Evolutionary conservation across 2,329 filamentous ascomycete species (phyloP).

Genomic region (Penicillium sp.): DNA sequence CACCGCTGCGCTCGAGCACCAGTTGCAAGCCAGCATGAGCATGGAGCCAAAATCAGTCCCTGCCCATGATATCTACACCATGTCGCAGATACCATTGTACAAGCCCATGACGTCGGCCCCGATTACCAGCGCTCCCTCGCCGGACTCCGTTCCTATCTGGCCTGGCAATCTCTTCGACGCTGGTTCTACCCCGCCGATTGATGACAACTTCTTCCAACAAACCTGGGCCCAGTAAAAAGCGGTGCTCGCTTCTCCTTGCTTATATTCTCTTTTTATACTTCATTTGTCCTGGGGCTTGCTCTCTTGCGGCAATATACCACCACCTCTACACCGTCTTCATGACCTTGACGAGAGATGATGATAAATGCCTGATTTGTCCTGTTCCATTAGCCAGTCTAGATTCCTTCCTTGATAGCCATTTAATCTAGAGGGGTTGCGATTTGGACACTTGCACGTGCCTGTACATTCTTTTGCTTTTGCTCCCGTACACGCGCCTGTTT

Average conservation of each 20-base stretch:
- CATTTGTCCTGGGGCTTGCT: slow-evolving; percentile 19
- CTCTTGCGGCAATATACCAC: slow-evolving; percentile 36
- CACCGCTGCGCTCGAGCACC: slow-evolving; percentile 41
- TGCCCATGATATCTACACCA: slow-evolving; percentile 29
- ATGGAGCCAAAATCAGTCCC: slow-evolving; percentile 35
- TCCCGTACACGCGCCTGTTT: not conserved
- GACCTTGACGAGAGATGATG: slow-evolving; percentile 48
- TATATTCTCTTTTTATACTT: slow-evolving; percentile 11
- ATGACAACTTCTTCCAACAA: slow-evolving; percentile 33
- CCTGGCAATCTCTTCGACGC: slow-evolving; percentile 33
- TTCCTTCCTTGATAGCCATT: slow-evolving; percentile 31
- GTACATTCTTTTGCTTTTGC: slow-evolving; percentile 7
- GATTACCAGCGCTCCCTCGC: slow-evolving; percentile 23
- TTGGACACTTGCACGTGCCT: slow-evolving; percentile 9
- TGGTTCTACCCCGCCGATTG: slow-evolving; percentile 26
- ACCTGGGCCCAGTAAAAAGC: slow-evolving; percentile 29
- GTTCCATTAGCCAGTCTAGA: slow-evolving; percentile 38
- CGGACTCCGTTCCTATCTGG: slow-evolving; percentile 34
- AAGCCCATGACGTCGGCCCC: slow-evolving; percentile 20
- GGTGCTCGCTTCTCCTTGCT: slow-evolving; percentile 9
- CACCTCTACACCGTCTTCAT: slow-evolving; percentile 43
- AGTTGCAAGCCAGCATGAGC: slow-evolving; percentile 39
- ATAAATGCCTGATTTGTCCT: slow-evolving; percentile 37
- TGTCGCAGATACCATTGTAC: slow-evolving; percentile 26
- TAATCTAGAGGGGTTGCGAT: slow-evolving; percentile 29